Evolutionary conservation across 2,329 filamentous ascomycete genomes (phyloP), one percentile per base, ranked within the genome.

Genomic region (Rasamsonia emersonii): DNA sequence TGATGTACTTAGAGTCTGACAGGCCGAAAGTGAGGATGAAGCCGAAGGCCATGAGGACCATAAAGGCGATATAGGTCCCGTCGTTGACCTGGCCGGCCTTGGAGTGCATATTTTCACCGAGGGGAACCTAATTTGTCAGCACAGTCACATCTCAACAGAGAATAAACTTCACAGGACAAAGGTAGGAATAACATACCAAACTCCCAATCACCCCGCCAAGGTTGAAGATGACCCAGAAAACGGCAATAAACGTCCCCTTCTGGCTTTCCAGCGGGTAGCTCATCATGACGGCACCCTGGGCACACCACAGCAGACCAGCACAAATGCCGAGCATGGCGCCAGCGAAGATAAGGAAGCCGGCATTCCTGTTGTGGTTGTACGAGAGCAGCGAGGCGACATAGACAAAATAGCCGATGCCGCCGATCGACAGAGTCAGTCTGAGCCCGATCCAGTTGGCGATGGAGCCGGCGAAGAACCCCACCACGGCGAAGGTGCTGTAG

Each of bases 211-310:
- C 86, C 48, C 79, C 86, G 46, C 88, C 88, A 37, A 88, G 60
- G 61, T 94, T 94, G 71, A 94, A 95, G 50, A 95, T 93, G 56
- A 86, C 78, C 88, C 88, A 94, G 64, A 94, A 94, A 65, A 77
- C 79, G 39, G 82, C 82, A 56, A 94, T 93, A 58, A 86, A 94
- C 38, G 79, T 78, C 26, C 88, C 88, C 68, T 94, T 94, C 42
- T 76, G 74, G 19, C 75, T 59, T 61, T 94, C 88, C 13, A 73
- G 68, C 2, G 86, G 86, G 56, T 94, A 94, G 24, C 82, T 78
- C 76, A 93, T 89, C 64, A 70, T 70, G 28, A 70, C 59, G 2
- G 65, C 61, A 27, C 67, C 67, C 42, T 71, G 66, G 1, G 65
- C 66, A 35, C 61, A 64, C 68, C 68, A 71, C 24, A 71, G 44